Evolutionary conservation across 23 red algal genomes (phyloP), one percentile per base, ranked within the genome.

Genomic region (Gracilaria caudata): DNA sequence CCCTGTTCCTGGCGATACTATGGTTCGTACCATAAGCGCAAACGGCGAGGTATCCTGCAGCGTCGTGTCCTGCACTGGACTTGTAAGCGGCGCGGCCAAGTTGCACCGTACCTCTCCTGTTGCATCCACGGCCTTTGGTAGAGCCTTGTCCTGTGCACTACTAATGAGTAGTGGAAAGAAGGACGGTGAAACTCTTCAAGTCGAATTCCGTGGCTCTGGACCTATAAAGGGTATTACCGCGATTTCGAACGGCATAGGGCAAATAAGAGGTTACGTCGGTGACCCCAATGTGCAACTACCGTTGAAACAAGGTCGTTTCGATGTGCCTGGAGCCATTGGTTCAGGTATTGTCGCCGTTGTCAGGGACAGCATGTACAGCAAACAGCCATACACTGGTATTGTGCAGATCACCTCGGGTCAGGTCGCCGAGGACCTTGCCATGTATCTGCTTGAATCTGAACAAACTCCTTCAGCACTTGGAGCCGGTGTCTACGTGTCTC

Each of bases 211-310:
- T 21, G 92, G 96, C 19, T 84, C 82, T 49, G 96, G 96, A 0
- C 96, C 96, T 47, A 73, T 98, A 19, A 55, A 79, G 8, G 74
- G 83, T 14, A 85, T 95, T 29, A 82, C 94, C 23, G 88, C 92
- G 20, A 88, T 98, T 38, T 83, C 92, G 29, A 94, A 98, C 44
- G 92, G 80, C 38, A 30, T 74, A 8, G 96, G 82, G 17, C 68
- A 93, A 43, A 92, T 95, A 35, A 81, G 96, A 37, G 96, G 96
- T 68, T 98, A 98, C 56, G 81, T 98, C 14, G 96, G 96, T 20
- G 83, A 98, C 37, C 86, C 86, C 26, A 79, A 51, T 25, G 96
- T 98, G 37, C 43, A 79, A 14, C 78, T 98, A 30, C 96, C 96
- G 11, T 64, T 86, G 2, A 92, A 75, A 28, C 49, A 78, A 44